Conservation (phyloP, 2,329 filamentous ascomycete genomes). For the Pyricularia pennisetigena region DNA sequence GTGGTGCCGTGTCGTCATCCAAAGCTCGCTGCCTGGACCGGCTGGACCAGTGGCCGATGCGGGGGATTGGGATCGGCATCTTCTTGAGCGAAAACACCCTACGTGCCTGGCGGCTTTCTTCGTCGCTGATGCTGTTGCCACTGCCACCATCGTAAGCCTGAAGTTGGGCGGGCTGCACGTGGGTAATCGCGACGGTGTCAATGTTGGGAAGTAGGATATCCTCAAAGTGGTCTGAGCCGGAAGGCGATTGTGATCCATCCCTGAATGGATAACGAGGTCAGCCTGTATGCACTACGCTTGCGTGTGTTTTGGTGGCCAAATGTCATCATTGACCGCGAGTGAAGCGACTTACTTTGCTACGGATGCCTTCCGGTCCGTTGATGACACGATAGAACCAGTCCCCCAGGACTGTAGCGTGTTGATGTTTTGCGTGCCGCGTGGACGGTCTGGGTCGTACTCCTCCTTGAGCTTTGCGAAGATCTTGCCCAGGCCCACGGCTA, state of each 20-base stretch:
- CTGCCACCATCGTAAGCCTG: neutral
- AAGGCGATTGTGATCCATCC: neutral
- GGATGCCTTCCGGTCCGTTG: neutral
- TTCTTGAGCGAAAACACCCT: neutral
- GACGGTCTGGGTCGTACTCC: constrained; percentile 16
- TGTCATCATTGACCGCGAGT: neutral
- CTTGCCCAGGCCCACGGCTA: constrained; percentile 30
- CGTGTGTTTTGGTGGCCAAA: neutral
- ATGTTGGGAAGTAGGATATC: neutral
- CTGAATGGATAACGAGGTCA: neutral
- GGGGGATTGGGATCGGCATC: neutral
- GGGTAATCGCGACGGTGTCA: neutral
- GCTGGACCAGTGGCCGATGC: neutral
- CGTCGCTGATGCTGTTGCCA: neutral
- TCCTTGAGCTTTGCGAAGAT: constrained; percentile 30
- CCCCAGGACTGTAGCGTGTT: constrained; percentile 4
- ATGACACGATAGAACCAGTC: neutral
- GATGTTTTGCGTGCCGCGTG: neutral
- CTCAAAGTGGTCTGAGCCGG: neutral
- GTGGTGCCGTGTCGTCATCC: neutral
- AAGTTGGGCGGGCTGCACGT: neutral
- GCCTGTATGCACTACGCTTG: neutral
- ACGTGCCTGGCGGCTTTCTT: neutral
- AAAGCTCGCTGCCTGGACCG: neutral
- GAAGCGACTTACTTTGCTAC: neutral